Base-by-base conservation (phyloP, 306 rosid species). In the Cyamopsis tetragonoloba region DNA sequence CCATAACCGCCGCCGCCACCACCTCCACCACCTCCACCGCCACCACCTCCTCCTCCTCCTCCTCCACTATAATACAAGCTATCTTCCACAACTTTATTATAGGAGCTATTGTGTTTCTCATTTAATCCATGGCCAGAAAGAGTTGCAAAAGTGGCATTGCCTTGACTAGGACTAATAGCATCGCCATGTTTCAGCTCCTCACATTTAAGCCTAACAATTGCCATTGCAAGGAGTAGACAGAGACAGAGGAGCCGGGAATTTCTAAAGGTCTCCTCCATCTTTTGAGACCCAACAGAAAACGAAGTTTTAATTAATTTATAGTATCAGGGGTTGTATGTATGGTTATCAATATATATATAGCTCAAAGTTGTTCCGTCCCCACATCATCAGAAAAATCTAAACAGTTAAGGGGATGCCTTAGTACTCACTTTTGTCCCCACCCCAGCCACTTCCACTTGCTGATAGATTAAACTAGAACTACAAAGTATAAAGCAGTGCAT, bases 391-490 rank as follows among this genome's bases (percentile, higher is more conserved):
- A 76, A 27, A 64, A 24, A 48, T 35, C 5, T 10, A 8, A 50
- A 35, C 18, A 37, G 31, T 18, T 31, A 2, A 18, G 43, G n/a
- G 32, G 41, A 26, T 81, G 81, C 50, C 86, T 80, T 82, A 8
- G 30, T 32, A 37, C 74, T 68, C 65, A 89, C 88, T 71, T n/a
- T 60, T 74, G 83, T 82, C 86, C 86, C 92, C 84, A 82, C 84
- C 39, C 39, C 22, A 13, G 18, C 71, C 76, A 68, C 80, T 49
- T 76, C 71, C 76, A 68, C 80, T 49, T 76, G 50, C 73, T 22
- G 3, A 60, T 4, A 54, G 18, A 46, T 62, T 24, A 30, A 30
- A n/a, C 0, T 13, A 31, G 9, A 7, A 35, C 12, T 30, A 18
- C 34, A n/a, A 54, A 26, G 46, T n/a, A n/a, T n/a, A 17, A 11